A percentile compares a stretch with the other conserved stretches of the same genome.
These are phyloP conservation scores for Apocynum venetum DNA, from an alignment of 257 asterid genomes.

Conservation along the genomic window DNA sequence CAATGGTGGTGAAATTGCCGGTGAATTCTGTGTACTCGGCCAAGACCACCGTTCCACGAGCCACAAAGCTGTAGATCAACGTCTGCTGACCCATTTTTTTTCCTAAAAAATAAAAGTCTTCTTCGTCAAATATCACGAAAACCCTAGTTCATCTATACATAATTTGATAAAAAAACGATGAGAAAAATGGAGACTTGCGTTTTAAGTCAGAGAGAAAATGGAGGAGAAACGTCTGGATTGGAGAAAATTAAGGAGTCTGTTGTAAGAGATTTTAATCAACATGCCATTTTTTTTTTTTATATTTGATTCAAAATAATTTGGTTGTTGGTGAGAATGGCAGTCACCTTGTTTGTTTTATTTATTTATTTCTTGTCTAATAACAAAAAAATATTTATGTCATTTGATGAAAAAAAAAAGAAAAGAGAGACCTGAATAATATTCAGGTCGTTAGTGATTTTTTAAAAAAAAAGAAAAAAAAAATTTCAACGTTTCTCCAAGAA, in stretches of 20 bases:
- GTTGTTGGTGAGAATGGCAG: no score
- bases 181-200: neutral
- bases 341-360: no score
- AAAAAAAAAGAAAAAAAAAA: no score
- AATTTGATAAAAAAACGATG: neutral
- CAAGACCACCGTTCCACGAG: conserved; percentile 41
- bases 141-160: neutral
- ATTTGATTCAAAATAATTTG: no score
- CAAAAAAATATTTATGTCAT: no score
- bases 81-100: conserved; percentile 38
- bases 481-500: no score
- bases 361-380: no score
- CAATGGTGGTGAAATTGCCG: conserved; percentile 43
- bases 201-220: neutral
- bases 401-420: no score
- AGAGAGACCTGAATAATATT: no score
- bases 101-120: neutral
- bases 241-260: neutral
- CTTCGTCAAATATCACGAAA: neutral
- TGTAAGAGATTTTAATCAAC: no score
- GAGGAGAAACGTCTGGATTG: conserved; percentile 2
- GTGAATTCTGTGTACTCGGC: conserved; percentile 51
- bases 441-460: no score
- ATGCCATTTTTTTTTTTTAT: no score
- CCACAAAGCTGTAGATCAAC: conserved; percentile 47